Base-by-base conservation (phyloP, 805 yeast genomes). In the Candida koratica region DNA sequence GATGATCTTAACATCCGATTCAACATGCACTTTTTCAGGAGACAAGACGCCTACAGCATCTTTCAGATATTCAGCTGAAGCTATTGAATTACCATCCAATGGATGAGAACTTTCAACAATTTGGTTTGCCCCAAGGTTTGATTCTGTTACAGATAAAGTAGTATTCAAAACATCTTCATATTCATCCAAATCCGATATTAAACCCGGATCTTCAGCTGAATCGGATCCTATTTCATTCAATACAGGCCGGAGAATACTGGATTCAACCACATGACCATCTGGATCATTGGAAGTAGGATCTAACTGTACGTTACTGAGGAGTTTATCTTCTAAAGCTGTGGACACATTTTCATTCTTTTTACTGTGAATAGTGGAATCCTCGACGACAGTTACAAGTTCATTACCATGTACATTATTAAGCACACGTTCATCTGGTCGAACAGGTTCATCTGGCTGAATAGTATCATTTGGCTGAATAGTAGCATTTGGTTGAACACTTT, bases 141-240 rank as follows among this genome's bases (percentile, higher is more conserved):
- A 19, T 16, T 14, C 17, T 25, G 25, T 17, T 5, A 5, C 16
- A n/a, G 36, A 25, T 16, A 12, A 19, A 6, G 43, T 42, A 28
- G 43, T 40, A n/a, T 26, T 20, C 6, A 28, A 19, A 12, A 28
- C 29, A 22, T 39, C 44, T 17, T 34, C 43, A n/a, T 28, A 39
- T 11, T 25, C 31, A 14, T 37, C 35, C n/a, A 25, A 4, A 3
- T 38, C 44, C 4, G 42, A 36, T 6, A 36, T 11, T 4, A 28
- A 5, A 11, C 39, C 43, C 19, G 39, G 31, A 24, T 38, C 43
- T 8, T 32, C 44, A 6, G 29, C 43, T 23, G 37, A 18, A 5
- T 44, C 45, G 12, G 28, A 17, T 2, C 12, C 28, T 16, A 41
- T 9, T 4, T 44, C 46, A 23, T 37, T 37, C 29, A 44, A 39